A percentile compares a stretch with the other conserved stretches of the same genome.
These are phyloP conservation scores for Pistacia integerrima DNA, from an alignment of 345 rosid genomes.

Conservation along the genomic window DNA sequence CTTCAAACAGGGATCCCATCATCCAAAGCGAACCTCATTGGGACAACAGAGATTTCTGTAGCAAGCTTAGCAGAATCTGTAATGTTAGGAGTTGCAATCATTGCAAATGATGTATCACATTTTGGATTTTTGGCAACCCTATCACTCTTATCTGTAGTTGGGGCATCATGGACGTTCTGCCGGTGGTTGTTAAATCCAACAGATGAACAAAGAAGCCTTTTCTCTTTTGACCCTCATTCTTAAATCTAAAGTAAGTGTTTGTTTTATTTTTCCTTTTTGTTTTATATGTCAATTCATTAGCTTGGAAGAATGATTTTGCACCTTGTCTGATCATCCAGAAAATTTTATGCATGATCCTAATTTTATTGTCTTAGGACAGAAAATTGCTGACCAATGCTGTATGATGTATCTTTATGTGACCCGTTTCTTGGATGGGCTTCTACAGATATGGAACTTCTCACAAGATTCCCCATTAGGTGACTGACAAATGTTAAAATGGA, in stretches of 20 bases:
- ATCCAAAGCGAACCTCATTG: conserved; percentile 91
- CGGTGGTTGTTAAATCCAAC: conserved; percentile 82
- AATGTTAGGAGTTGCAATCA: conserved; percentile 85
- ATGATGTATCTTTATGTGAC: no score
- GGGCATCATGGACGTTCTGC: conserved; percentile 89
- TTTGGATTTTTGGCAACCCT: conserved; percentile 71
- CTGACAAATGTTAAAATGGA: no score
- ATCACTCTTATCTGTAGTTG: conserved; percentile 82
- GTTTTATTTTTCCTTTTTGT: not conserved
- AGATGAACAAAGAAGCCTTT: conserved; percentile 77
- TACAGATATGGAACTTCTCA: no score
- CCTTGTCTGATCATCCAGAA: no score
- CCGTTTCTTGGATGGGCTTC: no score
- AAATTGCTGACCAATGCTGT: no score
- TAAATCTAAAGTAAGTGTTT: conserved; percentile 17
- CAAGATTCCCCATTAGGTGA: no score
- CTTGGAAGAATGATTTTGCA: not conserved
- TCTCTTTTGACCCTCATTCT: conserved; percentile 45
- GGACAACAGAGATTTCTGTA: conserved; percentile 81
- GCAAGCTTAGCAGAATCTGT: conserved; percentile 90
- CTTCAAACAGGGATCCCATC: conserved; percentile 95
- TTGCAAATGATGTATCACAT: conserved; percentile 83
- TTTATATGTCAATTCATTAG: not conserved
- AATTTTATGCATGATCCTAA: no score
- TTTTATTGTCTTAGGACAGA: no score